Conservation (phyloP, 1,284 basidiomycete species). For the Stygiomarasmius scandens region DNA sequence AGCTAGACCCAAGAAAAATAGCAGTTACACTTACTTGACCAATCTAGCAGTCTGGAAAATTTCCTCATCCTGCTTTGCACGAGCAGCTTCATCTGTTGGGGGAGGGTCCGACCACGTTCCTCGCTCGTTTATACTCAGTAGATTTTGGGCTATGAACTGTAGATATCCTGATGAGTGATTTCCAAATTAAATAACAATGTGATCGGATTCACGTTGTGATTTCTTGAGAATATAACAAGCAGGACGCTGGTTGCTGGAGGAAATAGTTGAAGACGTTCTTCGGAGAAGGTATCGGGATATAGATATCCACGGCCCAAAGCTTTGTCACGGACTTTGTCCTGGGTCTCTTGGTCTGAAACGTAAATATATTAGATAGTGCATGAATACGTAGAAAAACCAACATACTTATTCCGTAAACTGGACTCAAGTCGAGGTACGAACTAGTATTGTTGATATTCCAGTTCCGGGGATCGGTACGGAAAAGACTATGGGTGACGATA, state of each 20-base stretch:
- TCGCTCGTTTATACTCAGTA: conserved; percentile 56
- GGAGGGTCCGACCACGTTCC: conserved; percentile 40
- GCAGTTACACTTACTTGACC: conserved; percentile 40
- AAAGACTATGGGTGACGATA: conserved; percentile 49
- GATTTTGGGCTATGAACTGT: conserved; percentile 53
- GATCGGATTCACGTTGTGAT: conserved; percentile 45
- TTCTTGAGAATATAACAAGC: conserved; percentile 52
- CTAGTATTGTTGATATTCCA: conserved; percentile 54
- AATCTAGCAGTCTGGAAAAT: conserved; percentile 58
- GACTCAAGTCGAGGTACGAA: conserved; percentile 60
- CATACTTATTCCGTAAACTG: conserved; percentile 38
- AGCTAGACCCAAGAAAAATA: conserved; percentile 3
- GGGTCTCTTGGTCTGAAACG: conserved; percentile 36
- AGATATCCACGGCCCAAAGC: conserved; percentile 43
- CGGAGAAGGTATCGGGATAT: conserved; percentile 45
- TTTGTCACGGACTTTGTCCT: conserved; percentile 45
- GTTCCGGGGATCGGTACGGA: conserved; percentile 41
- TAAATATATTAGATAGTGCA: conserved; percentile 3
- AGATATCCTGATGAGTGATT: neutral
- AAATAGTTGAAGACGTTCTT: conserved; percentile 54
- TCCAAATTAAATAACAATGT: neutral
- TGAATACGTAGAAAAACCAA: too few species aligned
- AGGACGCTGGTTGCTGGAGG: conserved; percentile 53
- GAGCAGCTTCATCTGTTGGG: conserved; percentile 30
- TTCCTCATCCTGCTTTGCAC: conserved; percentile 48